These are phyloP conservation scores for Ophiostoma sp. DNA, from an alignment of 2,329 filamentous ascomycete genomes.

Conservation along the genomic window DNA sequence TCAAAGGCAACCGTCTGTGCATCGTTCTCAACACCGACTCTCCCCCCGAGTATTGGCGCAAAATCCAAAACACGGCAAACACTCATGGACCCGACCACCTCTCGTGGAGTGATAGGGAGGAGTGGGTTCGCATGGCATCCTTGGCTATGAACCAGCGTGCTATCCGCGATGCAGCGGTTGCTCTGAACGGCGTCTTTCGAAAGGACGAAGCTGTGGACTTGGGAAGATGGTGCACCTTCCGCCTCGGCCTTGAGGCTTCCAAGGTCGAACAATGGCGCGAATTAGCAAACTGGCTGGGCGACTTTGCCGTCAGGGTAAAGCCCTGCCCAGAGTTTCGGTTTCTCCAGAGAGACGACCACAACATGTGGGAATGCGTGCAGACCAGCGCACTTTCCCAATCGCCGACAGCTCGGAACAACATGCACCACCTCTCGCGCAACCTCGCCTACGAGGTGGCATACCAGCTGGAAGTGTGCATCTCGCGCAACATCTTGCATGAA, in stretches of 20 bases:
- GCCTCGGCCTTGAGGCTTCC: conserved; percentile 38
- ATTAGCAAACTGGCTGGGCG: conserved; percentile 53
- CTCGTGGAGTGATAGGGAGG: conserved; percentile 40
- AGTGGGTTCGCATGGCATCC: conserved; percentile 48
- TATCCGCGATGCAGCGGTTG: conserved; percentile 36
- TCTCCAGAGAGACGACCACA: conserved; percentile 26
- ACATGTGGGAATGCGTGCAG: conserved; percentile 27
- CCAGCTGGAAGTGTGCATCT: conserved; percentile 90
- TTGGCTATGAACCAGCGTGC: conserved; percentile 38
- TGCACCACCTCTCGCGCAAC: conserved; percentile 25
- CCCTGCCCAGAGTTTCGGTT: conserved; percentile 23
- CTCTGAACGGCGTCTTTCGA: conserved; percentile 33
- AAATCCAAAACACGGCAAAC: conserved; percentile 32
- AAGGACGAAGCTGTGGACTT: conserved; percentile 44
- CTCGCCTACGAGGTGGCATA: conserved; percentile 73
- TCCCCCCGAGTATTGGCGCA: conserved; percentile 47
- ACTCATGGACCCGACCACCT: conserved; percentile 34
- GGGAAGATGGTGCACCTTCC: conserved; percentile 54
- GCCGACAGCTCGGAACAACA: conserved; percentile 16
- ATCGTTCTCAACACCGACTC: conserved; percentile 46
- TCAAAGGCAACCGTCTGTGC: conserved; percentile 33
- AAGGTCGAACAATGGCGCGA: conserved; percentile 33
- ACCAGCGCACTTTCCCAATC: not conserved
- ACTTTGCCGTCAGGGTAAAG: conserved; percentile 60
- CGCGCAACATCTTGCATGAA: conserved; percentile 69